Evolutionary conservation across 768 basidiomycete species (phyloP), one percentile per base, ranked within the genome.

Genomic region (Leccinellum albellum): DNA sequence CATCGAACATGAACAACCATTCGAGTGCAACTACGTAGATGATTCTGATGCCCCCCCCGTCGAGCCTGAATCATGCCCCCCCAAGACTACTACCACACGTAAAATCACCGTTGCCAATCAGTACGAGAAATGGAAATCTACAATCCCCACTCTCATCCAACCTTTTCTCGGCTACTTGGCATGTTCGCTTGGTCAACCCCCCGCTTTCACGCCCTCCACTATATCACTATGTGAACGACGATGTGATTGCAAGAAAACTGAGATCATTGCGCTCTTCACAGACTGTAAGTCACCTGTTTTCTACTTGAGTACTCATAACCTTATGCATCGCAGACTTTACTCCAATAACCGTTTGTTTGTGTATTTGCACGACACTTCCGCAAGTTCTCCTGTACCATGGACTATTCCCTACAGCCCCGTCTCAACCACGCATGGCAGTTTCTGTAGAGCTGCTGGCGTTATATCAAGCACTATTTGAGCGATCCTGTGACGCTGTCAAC

Each of bases 401-500:
- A 4, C 26, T 47, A 47, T 47, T 47, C 26, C 46, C 46, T 6
- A 47, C 6, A 23, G 46, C 26, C 7, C 47, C 26, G 2, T 48
- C 47, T n/a, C 59, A 63, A 29, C 63, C 69, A 1, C 49, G 50
- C 2, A 57, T 64, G 45, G 61, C 58, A 0, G 55, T 69, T 13
- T 69, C 67, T 0, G 58, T 75, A 3, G 65, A 73, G 6, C 59
- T 76, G 1, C 55, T 76, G 0, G 58, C 70, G 1, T 74, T 76
- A 51, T 76, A 74, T 53, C 54, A 45, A 1, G 64, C 69, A 2
- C 56, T 76, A 1, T 78, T 77, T 42, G 69, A 76, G 53, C 58
- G 64, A 0, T 74, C 76, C 0, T 76, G 74, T 20, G 68, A 78
- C 53, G 21, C 52, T 50, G 59, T 63, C 55, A 47, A 73, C 52